A percentile compares a stretch with the other conserved stretches of the same genome.
Conservation (phyloP, 192 early-diverging fungal genomes). For the Pecoramyces ruminantium region DNA sequence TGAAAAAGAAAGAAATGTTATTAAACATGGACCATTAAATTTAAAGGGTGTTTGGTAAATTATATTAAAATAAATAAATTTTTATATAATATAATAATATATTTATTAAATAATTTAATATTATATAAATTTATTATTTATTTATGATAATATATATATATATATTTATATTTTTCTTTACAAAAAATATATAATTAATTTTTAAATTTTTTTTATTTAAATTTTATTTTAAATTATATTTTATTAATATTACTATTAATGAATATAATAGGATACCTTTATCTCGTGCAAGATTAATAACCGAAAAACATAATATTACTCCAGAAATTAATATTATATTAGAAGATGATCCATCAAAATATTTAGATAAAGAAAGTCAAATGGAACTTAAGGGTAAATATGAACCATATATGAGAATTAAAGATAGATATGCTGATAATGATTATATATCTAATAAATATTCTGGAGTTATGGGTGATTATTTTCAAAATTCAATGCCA, state of each 20-base stretch:
- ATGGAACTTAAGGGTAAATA: neutral
- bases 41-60: constrained; percentile 66
- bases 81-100: too few species aligned
- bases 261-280: neutral
- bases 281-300: neutral
- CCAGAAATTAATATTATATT: neutral
- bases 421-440: neutral
- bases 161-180: too few species aligned
- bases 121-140: too few species aligned
- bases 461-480: neutral
- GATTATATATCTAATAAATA: neutral
- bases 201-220: too few species aligned
- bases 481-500: neutral
- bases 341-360: neutral
- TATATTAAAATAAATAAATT: neutral
- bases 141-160: too few species aligned
- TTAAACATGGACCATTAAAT: constrained; percentile 75
- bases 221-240: too few species aligned
- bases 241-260: too few species aligned
- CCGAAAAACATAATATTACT: neutral
- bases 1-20: constrained; percentile 67
- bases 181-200: too few species aligned
- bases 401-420: neutral
- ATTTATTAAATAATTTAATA: too few species aligned
- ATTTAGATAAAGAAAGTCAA: neutral